Percentiles rank a stretch among this genome's conserved stretches.
Evolutionary conservation across 2,329 filamentous ascomycete genomes (phyloP).

Genomic region (Colletotrichum theobromicola): DNA sequence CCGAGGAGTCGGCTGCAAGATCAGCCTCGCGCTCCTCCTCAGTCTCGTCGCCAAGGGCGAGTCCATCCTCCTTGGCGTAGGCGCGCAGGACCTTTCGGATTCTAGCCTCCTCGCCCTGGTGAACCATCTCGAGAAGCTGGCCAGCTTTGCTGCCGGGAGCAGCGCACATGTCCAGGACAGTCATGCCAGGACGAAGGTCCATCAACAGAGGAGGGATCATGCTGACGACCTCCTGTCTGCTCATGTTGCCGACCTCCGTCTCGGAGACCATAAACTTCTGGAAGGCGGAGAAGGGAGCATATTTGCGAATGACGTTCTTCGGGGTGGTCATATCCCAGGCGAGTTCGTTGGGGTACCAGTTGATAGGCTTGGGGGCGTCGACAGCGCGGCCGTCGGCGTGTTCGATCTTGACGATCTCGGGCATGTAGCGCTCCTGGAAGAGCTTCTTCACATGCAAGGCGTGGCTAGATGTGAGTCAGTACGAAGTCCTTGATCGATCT

Average conservation of each 20-base stretch:
- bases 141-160: conserved; percentile 97
- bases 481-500: background rate
- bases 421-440: conserved; percentile 87
- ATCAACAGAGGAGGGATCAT: conserved; percentile 98
- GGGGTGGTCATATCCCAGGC: conserved; percentile 99
- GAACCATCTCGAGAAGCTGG: conserved; percentile 93
- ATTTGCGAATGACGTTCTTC: conserved; percentile 93
- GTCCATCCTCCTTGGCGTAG: conserved; percentile 65
- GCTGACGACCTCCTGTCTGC: conserved; percentile 94
- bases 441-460: conserved; percentile 91
- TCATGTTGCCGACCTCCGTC: conserved; percentile 96
- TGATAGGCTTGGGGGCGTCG: conserved; percentile 79
- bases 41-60: conserved; percentile 53
- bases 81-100: conserved; percentile 74
- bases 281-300: conserved; percentile 91
- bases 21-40: conserved; percentile 54
- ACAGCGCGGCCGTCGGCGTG: conserved; percentile 83
- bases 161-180: conserved; percentile 93
- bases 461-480: conserved; percentile 60
- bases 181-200: conserved; percentile 90
- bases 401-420: conserved; percentile 84
- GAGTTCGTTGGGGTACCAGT: conserved; percentile 93
- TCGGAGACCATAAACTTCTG: conserved; percentile 98
- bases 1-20: conserved; percentile 65
- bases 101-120: conserved; percentile 87